Evolutionary conservation across 495 filamentous ascomycete genomes (phyloP).

Genomic region (Penicillium waksmanii): DNA sequence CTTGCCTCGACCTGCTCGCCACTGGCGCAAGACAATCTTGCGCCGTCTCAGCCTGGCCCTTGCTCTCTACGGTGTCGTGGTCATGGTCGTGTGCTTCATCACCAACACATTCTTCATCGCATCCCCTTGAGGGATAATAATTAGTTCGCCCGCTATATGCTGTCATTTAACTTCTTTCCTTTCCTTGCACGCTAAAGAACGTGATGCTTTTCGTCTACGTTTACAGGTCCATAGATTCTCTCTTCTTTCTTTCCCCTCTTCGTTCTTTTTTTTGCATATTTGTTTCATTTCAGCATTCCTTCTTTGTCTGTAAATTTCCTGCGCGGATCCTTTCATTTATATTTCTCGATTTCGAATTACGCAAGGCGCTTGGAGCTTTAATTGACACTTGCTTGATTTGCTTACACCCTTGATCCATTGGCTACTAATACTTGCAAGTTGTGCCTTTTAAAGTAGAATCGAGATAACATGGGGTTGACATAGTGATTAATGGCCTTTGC

Average conservation of each 20-base stretch:
- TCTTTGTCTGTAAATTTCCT: background rate
- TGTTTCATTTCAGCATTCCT: background rate
- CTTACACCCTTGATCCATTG: background rate
- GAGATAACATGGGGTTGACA: no score
- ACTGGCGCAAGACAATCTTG: conserved; percentile 63
- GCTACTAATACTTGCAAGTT: no score
- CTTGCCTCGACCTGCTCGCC: conserved; percentile 54
- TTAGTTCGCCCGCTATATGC: background rate
- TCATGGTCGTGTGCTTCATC: conserved; percentile 86
- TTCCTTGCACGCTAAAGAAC: background rate
- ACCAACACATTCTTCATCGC: conserved; percentile 80
- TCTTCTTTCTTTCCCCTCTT: background rate
- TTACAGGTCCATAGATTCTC: background rate
- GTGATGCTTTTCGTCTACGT: background rate
- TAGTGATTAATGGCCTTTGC: background rate
- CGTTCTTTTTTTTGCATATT: background rate
- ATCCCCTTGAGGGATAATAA: conserved; percentile 43
- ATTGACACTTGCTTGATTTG: background rate
- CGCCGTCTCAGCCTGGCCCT: conserved; percentile 74
- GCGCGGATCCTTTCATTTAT: background rate
- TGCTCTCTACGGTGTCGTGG: conserved; percentile 78
- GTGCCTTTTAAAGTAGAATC: no score
- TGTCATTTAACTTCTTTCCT: background rate
- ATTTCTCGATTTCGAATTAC: background rate
- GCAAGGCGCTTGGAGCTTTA: conserved; percentile 1